Conservation (phyloP, 2,329 filamentous ascomycete genomes). For the Diaporthe vexans region DNA sequence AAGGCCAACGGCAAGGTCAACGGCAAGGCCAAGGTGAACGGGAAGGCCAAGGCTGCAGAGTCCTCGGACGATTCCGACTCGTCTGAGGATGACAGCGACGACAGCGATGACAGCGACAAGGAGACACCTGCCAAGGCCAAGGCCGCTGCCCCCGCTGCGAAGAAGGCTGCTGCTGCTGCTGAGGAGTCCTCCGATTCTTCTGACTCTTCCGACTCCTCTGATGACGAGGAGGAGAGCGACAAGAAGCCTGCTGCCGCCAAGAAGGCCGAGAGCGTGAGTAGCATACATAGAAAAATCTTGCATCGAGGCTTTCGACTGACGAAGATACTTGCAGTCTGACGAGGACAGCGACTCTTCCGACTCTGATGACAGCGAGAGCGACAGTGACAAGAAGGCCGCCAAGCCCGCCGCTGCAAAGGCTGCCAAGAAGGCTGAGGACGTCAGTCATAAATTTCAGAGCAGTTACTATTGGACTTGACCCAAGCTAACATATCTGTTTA, state of each 20-base stretch:
- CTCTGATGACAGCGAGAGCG: constrained; percentile 49
- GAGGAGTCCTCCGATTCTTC: constrained; percentile 45
- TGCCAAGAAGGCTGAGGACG: constrained; percentile 43
- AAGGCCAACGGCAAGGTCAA: constrained; percentile 47
- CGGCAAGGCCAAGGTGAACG: constrained; percentile 49
- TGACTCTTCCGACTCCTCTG: constrained; percentile 51
- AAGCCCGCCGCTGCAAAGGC: constrained; percentile 47
- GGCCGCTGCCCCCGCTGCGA: constrained; percentile 46
- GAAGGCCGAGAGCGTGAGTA: constrained; percentile 42
- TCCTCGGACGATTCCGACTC: constrained; percentile 54
- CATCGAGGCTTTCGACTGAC: background rate
- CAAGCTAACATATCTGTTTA: constrained; percentile 8
- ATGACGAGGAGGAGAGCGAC: constrained; percentile 45
- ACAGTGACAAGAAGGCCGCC: constrained; percentile 47
- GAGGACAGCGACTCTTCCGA: constrained; percentile 45
- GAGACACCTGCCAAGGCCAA: constrained; percentile 46
- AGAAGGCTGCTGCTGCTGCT: constrained; percentile 48
- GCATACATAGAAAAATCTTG: background rate
- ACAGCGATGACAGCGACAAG: constrained; percentile 49
- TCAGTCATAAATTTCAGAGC: background rate
- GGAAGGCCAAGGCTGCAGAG: constrained; percentile 53
- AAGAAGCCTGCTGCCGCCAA: constrained; percentile 45
- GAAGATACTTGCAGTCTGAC: constrained; percentile 37
- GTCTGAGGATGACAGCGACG: constrained; percentile 49
- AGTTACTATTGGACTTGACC: background rate